Evolutionary conservation across 257 asterid species (phyloP).

Genomic region (Nicotiana paniculata): DNA sequence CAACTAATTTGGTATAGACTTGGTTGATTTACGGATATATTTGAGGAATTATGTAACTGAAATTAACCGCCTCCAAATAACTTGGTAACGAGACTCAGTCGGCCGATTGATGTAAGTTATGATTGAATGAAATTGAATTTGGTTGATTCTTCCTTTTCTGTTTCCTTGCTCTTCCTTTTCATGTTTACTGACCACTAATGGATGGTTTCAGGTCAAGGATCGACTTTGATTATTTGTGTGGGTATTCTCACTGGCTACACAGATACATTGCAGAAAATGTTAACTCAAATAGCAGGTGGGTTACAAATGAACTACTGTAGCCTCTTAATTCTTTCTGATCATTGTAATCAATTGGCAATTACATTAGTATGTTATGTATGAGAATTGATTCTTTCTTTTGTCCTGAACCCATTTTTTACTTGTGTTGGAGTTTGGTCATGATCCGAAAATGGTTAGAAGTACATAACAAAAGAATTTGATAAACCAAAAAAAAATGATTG

Average conservation of each 20-base stretch:
- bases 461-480: not conserved
- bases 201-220: conserved; percentile 82
- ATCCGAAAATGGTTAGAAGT: not conserved
- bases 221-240: conserved; percentile 85
- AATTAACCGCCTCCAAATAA: not conserved
- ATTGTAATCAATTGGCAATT: not conserved
- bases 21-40: not conserved
- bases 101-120: not conserved
- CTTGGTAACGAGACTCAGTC: not conserved
- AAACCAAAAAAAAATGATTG: not conserved
- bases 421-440: conserved; percentile 3
- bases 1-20: not conserved
- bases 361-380: not conserved
- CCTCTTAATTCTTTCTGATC: not conserved
- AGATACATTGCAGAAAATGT: conserved; percentile 87
- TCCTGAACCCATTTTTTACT: not conserved
- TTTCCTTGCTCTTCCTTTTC: conserved; percentile 5
- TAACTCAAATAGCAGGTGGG: conserved; percentile 79
- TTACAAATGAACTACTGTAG: not conserved
- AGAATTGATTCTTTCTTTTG: not conserved
- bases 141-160: not conserved
- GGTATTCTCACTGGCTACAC: conserved; percentile 95
- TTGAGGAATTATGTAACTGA: not conserved
- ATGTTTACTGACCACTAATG: conserved; percentile 15
- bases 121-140: not conserved